Base-by-base conservation (phyloP, 1,284 basidiomycete species). In the Wallemia mellicola region DNA sequence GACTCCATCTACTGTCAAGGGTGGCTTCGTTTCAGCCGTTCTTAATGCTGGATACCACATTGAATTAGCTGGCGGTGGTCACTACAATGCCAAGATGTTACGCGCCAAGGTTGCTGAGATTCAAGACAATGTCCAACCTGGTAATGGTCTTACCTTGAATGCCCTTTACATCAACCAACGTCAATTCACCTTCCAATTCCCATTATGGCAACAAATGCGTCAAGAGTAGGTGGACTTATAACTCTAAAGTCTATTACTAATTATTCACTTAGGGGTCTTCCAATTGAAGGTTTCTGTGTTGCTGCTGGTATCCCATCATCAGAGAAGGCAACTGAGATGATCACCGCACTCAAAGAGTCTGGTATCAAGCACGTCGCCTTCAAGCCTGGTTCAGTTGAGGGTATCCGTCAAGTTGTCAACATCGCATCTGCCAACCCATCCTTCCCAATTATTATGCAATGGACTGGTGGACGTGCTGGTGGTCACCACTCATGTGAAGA, bases 381-480 rank as follows among this genome's bases (percentile, higher is more conserved):
- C 80, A 96, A 96, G 75, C 92, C 92, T 54, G 92, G 92, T 63
- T 94, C 88, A 7, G 81, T 92, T 61, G 91, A 96, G 64, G 92
- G 92, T 63, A 92, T 98, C 65, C 82, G 89, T 57, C 91, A 96
- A 71, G 92, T 96, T 61, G 77, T 94, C 71, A 91, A 82, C 74
- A 98, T 98, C 66, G 92, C 94, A 26, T 79, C 84, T 55, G 77
- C 87, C 63, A 91, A 95, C 72, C 86, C 91, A 54, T 82, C 88
- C 71, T 98, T 86, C 77, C 89, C 92, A n/a, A 82, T 98, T 72
- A 88, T 98, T 71, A 75, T 95, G 64, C 92, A 96, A 69, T 96
- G 92, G 92, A 98, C 92, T 58, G 94, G 92, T 68, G 92, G 92
- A 59, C 87, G 92, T 66, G 94, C 92, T n/a, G 92, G 92, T 65